These are phyloP conservation scores for Pisolithus tinctorius DNA, from an alignment of 768 basidiomycete genomes.

Conservation along the genomic window DNA sequence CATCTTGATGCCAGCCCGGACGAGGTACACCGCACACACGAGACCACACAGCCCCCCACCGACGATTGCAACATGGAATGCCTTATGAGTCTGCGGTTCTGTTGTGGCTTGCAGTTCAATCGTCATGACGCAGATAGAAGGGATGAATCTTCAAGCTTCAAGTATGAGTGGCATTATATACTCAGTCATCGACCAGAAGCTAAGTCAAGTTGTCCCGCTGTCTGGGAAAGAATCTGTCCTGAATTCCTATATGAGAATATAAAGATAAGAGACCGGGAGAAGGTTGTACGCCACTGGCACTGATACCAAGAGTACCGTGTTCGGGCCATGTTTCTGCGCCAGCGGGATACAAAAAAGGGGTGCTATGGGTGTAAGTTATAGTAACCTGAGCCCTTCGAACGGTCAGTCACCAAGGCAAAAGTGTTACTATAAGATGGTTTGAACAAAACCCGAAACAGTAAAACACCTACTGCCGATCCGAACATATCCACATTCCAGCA, in stretches of 20 bases:
- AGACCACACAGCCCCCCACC: conserved; percentile 53
- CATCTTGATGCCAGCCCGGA: conserved; percentile 35
- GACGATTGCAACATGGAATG: conserved; percentile 45
- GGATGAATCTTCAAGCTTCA: not conserved
- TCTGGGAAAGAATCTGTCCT: no score
- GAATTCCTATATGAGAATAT: no score
- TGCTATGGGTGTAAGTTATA: no score
- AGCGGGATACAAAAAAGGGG: no score
- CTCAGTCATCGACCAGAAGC: not conserved
- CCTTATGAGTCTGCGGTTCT: conserved; percentile 19
- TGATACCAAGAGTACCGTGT: no score
- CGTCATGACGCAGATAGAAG: not conserved
- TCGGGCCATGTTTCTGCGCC: no score
- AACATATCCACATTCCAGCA: conserved; percentile 43
- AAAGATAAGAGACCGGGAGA: no score
- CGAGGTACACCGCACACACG: conserved; percentile 40
- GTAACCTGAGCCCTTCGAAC: no score
- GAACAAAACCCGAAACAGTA: not conserved
- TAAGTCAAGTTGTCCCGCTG: no score
- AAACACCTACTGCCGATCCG: conserved; percentile 39
- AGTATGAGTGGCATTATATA: not conserved
- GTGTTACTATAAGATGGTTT: no score
- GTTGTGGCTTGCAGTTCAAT: not conserved
- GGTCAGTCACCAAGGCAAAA: no score
- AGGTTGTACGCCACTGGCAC: no score